Evolutionary conservation across 202 grass and related monocot species (phyloP).

Genomic region (Zizania palustris): DNA sequence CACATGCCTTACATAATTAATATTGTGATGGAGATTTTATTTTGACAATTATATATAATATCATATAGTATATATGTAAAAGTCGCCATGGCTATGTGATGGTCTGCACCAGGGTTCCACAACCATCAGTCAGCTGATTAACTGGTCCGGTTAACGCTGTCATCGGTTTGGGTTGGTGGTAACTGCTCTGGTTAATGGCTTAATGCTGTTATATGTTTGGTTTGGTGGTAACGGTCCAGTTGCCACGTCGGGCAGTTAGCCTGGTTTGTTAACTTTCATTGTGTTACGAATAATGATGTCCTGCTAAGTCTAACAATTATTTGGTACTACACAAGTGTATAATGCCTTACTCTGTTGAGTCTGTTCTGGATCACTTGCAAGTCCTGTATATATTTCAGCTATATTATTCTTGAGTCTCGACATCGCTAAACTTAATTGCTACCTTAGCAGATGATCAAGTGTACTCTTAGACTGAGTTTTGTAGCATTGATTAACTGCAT

Average conservation of each 20-base stretch:
- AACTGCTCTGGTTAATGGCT: too few relatives aligned
- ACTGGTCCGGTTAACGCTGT: too few relatives aligned
- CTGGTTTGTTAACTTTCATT: neutral
- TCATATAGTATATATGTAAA: constrained; percentile 6
- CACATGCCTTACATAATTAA: constrained; percentile 22
- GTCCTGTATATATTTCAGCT: constrained; percentile 7
- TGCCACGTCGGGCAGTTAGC: too few relatives aligned
- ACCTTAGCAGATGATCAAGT: constrained; percentile 18
- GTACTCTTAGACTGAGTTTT: constrained; percentile 32
- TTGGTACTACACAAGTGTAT: constrained; percentile 29
- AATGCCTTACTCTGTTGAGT: neutral
- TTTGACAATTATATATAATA: constrained; percentile 14
- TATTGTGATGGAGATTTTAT: neutral
- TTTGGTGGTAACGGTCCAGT: too few relatives aligned
- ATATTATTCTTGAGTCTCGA: constrained; percentile 42
- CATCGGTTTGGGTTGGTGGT: too few relatives aligned
- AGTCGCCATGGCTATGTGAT: constrained; percentile 15
- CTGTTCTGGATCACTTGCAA: constrained; percentile 11
- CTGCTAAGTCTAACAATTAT: constrained; percentile 16
- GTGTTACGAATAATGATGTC: neutral
- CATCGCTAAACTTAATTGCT: constrained; percentile 9
- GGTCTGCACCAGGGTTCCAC: neutral
- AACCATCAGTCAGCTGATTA: too few relatives aligned
- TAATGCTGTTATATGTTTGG: too few relatives aligned
- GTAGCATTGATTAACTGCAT: constrained; percentile 20